These are phyloP conservation scores for Podosphaera fusca DNA, from an alignment of 2,329 filamentous ascomycete species.

Conservation along the genomic window DNA sequence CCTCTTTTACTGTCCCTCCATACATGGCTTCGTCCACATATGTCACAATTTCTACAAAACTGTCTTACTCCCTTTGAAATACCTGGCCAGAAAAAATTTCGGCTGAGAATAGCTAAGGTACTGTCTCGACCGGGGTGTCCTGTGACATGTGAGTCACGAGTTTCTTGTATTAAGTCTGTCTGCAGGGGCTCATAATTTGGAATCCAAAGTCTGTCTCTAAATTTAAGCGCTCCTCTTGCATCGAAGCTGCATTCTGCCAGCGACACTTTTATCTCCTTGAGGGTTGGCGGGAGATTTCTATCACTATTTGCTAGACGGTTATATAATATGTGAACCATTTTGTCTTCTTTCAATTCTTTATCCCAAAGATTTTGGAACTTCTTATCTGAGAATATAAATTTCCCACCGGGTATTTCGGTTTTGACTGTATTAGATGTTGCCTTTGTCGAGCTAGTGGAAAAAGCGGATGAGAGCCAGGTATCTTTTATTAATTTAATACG, in stretches of 20 bases:
- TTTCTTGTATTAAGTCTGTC: no score
- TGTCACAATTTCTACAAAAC: neutral
- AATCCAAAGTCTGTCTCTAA: no score
- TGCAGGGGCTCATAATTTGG: no score
- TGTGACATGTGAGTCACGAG: no score
- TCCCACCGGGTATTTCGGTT: neutral
- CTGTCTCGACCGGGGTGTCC: neutral
- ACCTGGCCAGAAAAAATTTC: neutral
- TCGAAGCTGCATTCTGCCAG: neutral
- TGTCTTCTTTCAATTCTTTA: neutral
- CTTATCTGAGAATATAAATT: neutral
- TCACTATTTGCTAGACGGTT: neutral
- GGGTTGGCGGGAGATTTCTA: neutral
- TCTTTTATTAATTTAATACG: neutral
- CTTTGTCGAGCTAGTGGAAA: neutral
- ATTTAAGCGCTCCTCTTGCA: no score
- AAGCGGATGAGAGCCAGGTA: neutral
- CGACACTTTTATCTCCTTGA: neutral
- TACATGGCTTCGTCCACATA: neutral
- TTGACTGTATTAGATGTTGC: neutral
- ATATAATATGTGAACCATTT: neutral
- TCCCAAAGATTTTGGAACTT: neutral
- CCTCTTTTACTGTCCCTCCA: neutral
- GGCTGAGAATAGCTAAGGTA: neutral
- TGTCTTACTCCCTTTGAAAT: neutral